Conservation (phyloP, 768 basidiomycete species). For the Tricholoma sp. region DNA sequence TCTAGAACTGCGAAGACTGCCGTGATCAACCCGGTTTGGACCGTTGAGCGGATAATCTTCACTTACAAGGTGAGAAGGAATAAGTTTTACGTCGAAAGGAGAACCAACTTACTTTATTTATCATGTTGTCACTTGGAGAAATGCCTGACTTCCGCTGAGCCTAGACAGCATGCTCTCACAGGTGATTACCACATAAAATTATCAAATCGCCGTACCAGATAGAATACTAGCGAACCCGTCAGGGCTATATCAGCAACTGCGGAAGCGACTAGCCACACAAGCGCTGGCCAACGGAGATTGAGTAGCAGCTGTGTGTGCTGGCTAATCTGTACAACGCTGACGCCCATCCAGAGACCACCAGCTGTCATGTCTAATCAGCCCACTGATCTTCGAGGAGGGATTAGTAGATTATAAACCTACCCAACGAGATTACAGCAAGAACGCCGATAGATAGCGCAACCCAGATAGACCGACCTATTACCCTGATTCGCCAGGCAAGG, state of each 20-base stretch:
- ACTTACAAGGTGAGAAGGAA: background rate
- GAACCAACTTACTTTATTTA: slow-evolving; percentile 20
- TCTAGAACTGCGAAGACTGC: slow-evolving; percentile 37
- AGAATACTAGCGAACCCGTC: slow-evolving; percentile 32
- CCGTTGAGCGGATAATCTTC: slow-evolving; percentile 23
- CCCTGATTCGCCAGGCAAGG: slow-evolving; percentile 37
- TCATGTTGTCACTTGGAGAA: slow-evolving; percentile 35
- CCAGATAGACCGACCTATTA: slow-evolving; percentile 34
- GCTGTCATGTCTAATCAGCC: slow-evolving; percentile 16
- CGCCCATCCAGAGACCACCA: slow-evolving; percentile 38
- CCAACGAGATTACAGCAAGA: slow-evolving; percentile 32
- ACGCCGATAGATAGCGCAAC: slow-evolving; percentile 26
- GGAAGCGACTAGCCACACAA: slow-evolving; percentile 41
- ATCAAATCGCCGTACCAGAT: slow-evolving; percentile 25
- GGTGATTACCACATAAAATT: slow-evolving; percentile 6
- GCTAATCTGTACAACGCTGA: slow-evolving; percentile 28
- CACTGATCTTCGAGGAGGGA: background rate
- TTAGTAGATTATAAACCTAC: slow-evolving; percentile 15
- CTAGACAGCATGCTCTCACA: slow-evolving; percentile 9
- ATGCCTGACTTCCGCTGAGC: slow-evolving; percentile 34
- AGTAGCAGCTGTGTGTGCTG: slow-evolving; percentile 33
- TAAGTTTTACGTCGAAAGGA: background rate
- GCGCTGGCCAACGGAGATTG: slow-evolving; percentile 38
- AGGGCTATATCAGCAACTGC: slow-evolving; percentile 37
- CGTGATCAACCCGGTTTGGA: slow-evolving; percentile 36